phyloP scores from a whole-genome alignment of 1,139 yeast species.

The Blastobotrys apis region DNA sequence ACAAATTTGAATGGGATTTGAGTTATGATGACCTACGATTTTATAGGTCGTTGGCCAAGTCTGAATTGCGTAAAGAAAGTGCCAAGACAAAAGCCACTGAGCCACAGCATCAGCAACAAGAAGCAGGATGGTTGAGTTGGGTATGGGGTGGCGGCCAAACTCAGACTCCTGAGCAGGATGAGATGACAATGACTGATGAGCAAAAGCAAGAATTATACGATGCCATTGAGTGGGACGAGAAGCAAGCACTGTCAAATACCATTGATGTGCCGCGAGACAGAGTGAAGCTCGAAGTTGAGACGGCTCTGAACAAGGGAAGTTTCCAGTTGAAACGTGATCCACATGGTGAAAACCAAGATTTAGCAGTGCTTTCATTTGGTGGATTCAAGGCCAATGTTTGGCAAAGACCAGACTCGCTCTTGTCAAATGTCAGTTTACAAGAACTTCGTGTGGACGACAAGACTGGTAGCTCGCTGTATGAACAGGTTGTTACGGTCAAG shows the following conservation, averaged over 20 bases:
- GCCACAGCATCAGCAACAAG: constrained; percentile 13
- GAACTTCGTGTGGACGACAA: constrained; percentile 89
- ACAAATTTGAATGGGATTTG: constrained; percentile 54
- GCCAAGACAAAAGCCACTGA: constrained; percentile 12
- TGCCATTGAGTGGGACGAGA: constrained; percentile 88
- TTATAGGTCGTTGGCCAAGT: constrained; percentile 75
- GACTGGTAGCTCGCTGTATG: constrained; percentile 65
- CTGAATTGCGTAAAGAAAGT: constrained; percentile 54
- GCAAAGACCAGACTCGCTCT: constrained; percentile 76
- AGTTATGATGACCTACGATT: constrained; percentile 77
- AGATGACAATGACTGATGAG: constrained; percentile 42
- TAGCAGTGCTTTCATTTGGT: constrained; percentile 79
- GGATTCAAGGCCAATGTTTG: constrained; percentile 71
- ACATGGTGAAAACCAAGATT: constrained; percentile 35
- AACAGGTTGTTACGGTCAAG: constrained; percentile 85
- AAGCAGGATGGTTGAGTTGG: constrained; percentile 36
- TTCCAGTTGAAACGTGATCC: constrained; percentile 50
- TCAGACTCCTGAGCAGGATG: constrained; percentile 26
- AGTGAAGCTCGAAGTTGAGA: constrained; percentile 59
- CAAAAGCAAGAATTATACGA: constrained; percentile 72
- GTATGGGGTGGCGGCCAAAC: constrained; percentile 35
- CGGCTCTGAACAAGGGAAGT: constrained; percentile 74
- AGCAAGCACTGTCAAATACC: constrained; percentile 47
- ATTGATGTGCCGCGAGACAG: constrained; percentile 72
- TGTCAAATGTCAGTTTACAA: constrained; percentile 66